These are phyloP conservation scores for Cantharellus anzutake DNA, from an alignment of 768 basidiomycete species.

Conservation along the genomic window DNA sequence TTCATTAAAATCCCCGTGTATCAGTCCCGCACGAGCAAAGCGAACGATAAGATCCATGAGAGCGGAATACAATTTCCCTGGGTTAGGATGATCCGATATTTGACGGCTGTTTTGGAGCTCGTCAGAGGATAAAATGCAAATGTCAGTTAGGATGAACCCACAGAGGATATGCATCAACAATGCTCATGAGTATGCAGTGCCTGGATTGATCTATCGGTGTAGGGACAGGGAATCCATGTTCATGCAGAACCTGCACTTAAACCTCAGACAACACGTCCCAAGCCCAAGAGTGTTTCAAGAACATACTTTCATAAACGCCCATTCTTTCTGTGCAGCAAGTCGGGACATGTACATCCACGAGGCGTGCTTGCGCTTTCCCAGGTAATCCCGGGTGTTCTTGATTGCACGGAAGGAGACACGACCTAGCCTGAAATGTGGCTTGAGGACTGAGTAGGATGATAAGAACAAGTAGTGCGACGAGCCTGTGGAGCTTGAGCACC, in stretches of 20 bases:
- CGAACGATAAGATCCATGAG: constrained; percentile 95
- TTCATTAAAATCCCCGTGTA: constrained; percentile 98
- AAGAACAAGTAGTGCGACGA: background rate
- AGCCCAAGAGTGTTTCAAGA: background rate
- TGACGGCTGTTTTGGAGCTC: constrained; percentile 43
- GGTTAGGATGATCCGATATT: constrained; percentile 62
- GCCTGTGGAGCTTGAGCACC: constrained; percentile 91
- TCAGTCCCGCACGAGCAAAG: constrained; percentile 83
- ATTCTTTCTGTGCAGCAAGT: constrained; percentile 91
- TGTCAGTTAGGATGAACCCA: constrained; percentile 22
- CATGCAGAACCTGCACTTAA: constrained; percentile 60
- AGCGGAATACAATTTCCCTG: constrained; percentile 74
- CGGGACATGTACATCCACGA: constrained; percentile 99
- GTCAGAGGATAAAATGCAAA: background rate
- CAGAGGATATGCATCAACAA: constrained; percentile 89
- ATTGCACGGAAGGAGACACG: constrained; percentile 95
- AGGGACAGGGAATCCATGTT: constrained; percentile 87
- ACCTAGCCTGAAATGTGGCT: constrained; percentile 42
- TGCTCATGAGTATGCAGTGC: constrained; percentile 92
- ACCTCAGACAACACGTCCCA: background rate
- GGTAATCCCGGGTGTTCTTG: constrained; percentile 90
- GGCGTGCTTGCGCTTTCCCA: constrained; percentile 87
- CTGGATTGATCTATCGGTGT: constrained; percentile 84
- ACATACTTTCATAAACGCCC: constrained; percentile 93
- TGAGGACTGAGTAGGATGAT: background rate